Evolutionary conservation across 371 early-diverging fungal genomes (phyloP).

Genomic region (Batkoa obscura): DNA sequence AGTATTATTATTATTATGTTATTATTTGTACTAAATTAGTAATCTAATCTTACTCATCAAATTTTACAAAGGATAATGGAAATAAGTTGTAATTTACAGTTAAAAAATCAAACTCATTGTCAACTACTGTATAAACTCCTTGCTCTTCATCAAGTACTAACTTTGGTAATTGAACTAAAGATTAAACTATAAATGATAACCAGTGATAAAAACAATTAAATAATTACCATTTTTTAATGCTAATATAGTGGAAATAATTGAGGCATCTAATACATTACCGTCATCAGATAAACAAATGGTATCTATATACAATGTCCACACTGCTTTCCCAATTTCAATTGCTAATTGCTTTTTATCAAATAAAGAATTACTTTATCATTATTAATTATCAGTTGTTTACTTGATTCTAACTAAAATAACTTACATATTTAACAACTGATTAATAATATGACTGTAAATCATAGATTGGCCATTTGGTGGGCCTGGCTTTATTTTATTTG

Average conservation of each 20-base stretch:
- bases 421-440: slow-evolving; percentile 43
- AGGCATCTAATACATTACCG: slow-evolving; percentile 79
- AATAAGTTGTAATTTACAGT: too few relatives aligned
- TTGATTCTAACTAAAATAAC: slow-evolving; percentile 2
- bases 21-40: too few relatives aligned
- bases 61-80: too few relatives aligned
- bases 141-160: too few relatives aligned
- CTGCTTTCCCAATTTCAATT: slow-evolving; percentile 64
- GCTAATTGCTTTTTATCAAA: slow-evolving; percentile 53
- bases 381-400: not conserved
- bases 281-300: slow-evolving; percentile 78
- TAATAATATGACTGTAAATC: slow-evolving; percentile 55
- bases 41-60: too few relatives aligned
- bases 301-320: slow-evolving; percentile 80
- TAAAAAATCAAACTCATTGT: too few relatives aligned
- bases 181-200: too few relatives aligned
- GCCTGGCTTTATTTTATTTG: slow-evolving; percentile 64
- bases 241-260: slow-evolving; percentile 47
- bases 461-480: slow-evolving; percentile 74
- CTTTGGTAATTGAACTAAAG: too few relatives aligned
- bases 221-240: slow-evolving; percentile 48
- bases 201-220: too few relatives aligned
- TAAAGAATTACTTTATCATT: slow-evolving; percentile 22
- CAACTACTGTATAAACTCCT: too few relatives aligned
- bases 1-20: too few relatives aligned